Evolutionary conservation across 2,329 filamentous ascomycete species (phyloP).

Genomic region (Phoma sp.): DNA sequence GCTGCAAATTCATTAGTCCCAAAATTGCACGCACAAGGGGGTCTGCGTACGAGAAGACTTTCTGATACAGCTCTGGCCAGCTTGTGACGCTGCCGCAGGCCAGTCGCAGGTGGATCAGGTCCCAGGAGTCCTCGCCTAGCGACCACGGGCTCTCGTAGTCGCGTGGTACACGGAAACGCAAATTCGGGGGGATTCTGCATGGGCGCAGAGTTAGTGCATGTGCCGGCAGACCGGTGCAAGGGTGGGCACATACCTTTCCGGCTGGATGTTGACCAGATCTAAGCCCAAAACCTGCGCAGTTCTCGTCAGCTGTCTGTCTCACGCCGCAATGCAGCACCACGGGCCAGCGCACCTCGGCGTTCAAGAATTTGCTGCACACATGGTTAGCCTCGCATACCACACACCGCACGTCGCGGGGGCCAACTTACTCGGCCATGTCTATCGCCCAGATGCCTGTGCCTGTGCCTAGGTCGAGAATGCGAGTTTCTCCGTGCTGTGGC

Average conservation of each 20-base stretch:
- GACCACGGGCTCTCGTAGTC: slow-evolving; percentile 83
- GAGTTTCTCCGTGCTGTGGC: slow-evolving; percentile 49
- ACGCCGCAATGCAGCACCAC: slow-evolving; percentile 17
- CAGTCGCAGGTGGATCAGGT: slow-evolving; percentile 84
- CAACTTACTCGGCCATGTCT: slow-evolving; percentile 77
- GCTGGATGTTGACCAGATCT: slow-evolving; percentile 69
- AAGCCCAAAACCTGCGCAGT: slow-evolving; percentile 61
- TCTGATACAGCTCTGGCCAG: slow-evolving; percentile 78
- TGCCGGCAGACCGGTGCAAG: slow-evolving; percentile 47
- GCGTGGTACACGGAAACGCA: slow-evolving; percentile 70
- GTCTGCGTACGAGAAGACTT: slow-evolving; percentile 67
- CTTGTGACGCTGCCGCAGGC: slow-evolving; percentile 78
- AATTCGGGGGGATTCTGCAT: slow-evolving; percentile 73
- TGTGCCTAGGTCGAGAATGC: slow-evolving; percentile 74
- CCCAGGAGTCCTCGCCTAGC: slow-evolving; percentile 72
- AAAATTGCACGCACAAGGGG: slow-evolving; percentile 6
- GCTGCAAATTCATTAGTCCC: slow-evolving; percentile 54
- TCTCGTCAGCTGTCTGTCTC: slow-evolving; percentile 35
- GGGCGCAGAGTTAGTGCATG: slow-evolving; percentile 34
- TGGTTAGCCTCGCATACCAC: slow-evolving; percentile 37
- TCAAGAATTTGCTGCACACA: slow-evolving; percentile 58
- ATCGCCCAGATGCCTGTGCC: slow-evolving; percentile 94
- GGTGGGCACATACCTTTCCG: slow-evolving; percentile 57
- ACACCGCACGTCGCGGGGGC: slow-evolving; percentile 24
- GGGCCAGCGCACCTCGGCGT: slow-evolving; percentile 57